Percentiles rank a stretch among this genome's conserved stretches.
Evolutionary conservation across 1,284 basidiomycete species (phyloP).

Genomic region (Melampsora medusae): DNA sequence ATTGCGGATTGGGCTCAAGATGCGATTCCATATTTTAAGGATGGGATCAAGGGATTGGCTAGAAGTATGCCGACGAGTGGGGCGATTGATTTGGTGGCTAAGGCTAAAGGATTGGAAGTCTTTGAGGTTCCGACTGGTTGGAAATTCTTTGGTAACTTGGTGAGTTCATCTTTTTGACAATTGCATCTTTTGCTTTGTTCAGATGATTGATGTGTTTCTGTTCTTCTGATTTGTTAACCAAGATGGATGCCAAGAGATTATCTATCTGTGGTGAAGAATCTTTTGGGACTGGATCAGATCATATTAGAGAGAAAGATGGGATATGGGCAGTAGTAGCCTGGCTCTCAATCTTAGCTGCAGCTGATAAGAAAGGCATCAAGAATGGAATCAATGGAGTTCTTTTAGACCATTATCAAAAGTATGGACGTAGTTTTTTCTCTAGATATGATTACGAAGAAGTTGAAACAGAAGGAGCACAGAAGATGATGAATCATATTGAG

Average conservation of each 20-base stretch:
- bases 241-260: slow-evolving; percentile 91
- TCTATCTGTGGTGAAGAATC: slow-evolving; percentile 99
- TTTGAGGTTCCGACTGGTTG: slow-evolving; percentile 98
- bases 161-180: neutral
- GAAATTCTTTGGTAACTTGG: slow-evolving; percentile 99
- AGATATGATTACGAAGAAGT: slow-evolving; percentile 98
- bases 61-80: slow-evolving; percentile 96
- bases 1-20: slow-evolving; percentile 94
- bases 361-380: slow-evolving; percentile 72
- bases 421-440: slow-evolving; percentile 80
- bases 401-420: slow-evolving; percentile 79
- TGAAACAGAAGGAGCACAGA: slow-evolving; percentile 80
- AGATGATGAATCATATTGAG: slow-evolving; percentile 77
- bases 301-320: slow-evolving; percentile 98
- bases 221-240: neutral
- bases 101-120: slow-evolving; percentile 86
- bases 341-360: slow-evolving; percentile 93
- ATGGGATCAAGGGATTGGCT: slow-evolving; percentile 88
- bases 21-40: slow-evolving; percentile 90
- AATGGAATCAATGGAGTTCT: slow-evolving; percentile 86
- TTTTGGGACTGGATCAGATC: slow-evolving; percentile 98
- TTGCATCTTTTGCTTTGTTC: neutral
- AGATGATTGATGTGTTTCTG: neutral
- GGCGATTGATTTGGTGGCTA: slow-evolving; percentile 92
- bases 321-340: slow-evolving; percentile 98